Percentiles rank a stretch among this genome's conserved stretches.
phyloP scores from a whole-genome alignment of 192 early-diverging fungal species.

The Rhizophagus clarus region DNA sequence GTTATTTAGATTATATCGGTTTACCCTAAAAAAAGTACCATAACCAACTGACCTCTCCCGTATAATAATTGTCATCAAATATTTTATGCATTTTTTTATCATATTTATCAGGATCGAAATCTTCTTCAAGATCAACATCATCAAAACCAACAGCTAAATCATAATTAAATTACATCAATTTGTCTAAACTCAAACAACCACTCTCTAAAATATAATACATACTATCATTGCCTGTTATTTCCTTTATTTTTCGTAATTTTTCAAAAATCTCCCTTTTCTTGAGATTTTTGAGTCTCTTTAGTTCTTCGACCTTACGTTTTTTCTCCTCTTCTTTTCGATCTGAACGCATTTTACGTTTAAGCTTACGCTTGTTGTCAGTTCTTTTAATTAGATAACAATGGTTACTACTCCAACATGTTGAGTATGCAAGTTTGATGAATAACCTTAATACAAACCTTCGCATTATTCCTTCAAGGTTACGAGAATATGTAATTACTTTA shows the following conservation, averaged over 20 bases:
- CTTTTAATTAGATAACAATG: slow-evolving; percentile 36
- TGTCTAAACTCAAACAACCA: not conserved
- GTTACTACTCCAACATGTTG: not conserved
- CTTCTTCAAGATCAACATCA: slow-evolving; percentile 82
- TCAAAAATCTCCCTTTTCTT: slow-evolving; percentile 87
- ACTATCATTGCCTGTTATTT: slow-evolving; percentile 76
- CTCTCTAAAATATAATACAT: slow-evolving; percentile 14
- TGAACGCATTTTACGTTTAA: slow-evolving; percentile 68
- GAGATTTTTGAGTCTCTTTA: slow-evolving; percentile 89
- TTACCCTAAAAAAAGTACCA: not conserved
- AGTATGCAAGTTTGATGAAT: not conserved
- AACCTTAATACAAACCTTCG: slow-evolving; percentile 41
- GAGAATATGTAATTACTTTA: slow-evolving; percentile 76
- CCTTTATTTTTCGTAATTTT: slow-evolving; percentile 81
- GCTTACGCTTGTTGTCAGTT: slow-evolving; percentile 78
- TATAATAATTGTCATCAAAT: slow-evolving; percentile 78
- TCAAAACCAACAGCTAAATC: slow-evolving; percentile 65
- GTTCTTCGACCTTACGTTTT: slow-evolving; percentile 73
- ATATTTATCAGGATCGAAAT: slow-evolving; percentile 88
- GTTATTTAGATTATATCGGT: too few species aligned
- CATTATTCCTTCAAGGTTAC: slow-evolving; percentile 79
- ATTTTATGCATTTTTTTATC: slow-evolving; percentile 83
- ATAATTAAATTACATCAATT: not conserved
- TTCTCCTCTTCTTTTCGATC: slow-evolving; percentile 78
- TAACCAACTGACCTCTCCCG: slow-evolving; percentile 30